phyloP scores from a whole-genome alignment of 768 basidiomycete genomes.

The Leucocoprinus birnbaumii region DNA sequence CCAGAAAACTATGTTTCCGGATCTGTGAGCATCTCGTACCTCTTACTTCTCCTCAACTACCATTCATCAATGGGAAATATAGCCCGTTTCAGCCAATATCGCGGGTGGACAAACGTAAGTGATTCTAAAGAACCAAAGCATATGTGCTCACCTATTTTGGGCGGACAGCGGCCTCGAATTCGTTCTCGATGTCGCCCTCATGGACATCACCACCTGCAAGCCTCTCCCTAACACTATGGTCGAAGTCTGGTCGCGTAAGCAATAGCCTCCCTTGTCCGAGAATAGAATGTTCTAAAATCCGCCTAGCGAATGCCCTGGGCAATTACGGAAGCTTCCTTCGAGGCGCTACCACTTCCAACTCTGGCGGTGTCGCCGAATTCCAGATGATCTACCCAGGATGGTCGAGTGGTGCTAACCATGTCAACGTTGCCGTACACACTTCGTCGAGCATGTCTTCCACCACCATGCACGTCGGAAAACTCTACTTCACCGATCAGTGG shows the following conservation, averaged over 20 bases:
- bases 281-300: not conserved
- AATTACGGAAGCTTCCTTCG: constrained; percentile 32
- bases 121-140: not conserved
- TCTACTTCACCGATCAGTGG: constrained; percentile 38
- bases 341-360: constrained; percentile 29
- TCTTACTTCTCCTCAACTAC: not conserved
- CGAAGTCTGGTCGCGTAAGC: constrained; percentile 32
- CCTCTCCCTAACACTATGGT: constrained; percentile 35
- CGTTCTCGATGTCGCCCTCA: constrained; percentile 34
- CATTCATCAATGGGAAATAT: not conserved
- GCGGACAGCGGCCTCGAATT: constrained; percentile 29
- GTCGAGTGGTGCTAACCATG: constrained; percentile 32
- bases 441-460: constrained; percentile 22
- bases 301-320: constrained; percentile 32
- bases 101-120: constrained; percentile 26
- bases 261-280: not conserved
- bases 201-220: constrained; percentile 37
- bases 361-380: constrained; percentile 37
- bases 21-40: not conserved
- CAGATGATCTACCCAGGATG: constrained; percentile 34
- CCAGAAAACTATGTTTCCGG: constrained; percentile 10
- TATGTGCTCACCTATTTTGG: not conserved
- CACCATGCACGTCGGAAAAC: constrained; percentile 31
- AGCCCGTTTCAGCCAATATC: constrained; percentile 24
- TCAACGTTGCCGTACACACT: constrained; percentile 32